Conservation (phyloP, 192 early-diverging fungal species). For the Lunasporangiospora selenospora region DNA sequence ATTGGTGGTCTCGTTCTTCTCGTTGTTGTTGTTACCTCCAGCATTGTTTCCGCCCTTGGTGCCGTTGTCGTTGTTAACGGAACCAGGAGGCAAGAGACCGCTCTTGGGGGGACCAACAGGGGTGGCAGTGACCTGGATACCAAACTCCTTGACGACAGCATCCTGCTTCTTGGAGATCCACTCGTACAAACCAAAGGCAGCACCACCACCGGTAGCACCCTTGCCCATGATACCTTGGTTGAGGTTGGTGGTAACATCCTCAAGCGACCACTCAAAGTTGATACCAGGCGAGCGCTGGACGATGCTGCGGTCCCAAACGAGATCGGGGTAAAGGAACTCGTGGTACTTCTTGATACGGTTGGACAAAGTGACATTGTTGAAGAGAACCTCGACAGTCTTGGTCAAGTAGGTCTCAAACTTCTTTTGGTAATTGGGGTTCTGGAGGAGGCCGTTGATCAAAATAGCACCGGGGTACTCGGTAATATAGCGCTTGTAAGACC, state of each 20-base stretch:
- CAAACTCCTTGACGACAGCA: slow-evolving; percentile 44
- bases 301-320: slow-evolving; percentile 55
- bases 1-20: background rate
- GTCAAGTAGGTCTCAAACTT: slow-evolving; percentile 53
- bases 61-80: background rate
- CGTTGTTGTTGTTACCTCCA: background rate
- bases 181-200: slow-evolving; percentile 49
- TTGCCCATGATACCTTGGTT: slow-evolving; percentile 17
- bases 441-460: slow-evolving; percentile 53
- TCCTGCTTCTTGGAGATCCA: slow-evolving; percentile 48
- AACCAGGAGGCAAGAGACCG: background rate
- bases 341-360: slow-evolving; percentile 48
- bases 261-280: slow-evolving; percentile 48
- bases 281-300: slow-evolving; percentile 54
- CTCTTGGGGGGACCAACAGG: slow-evolving; percentile 18
- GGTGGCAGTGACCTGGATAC: slow-evolving; percentile 16
- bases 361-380: slow-evolving; percentile 54
- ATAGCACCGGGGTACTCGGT: slow-evolving; percentile 32
- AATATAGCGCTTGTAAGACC: slow-evolving; percentile 49
- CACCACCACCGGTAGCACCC: slow-evolving; percentile 32
- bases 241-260: slow-evolving; percentile 45
- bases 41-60: background rate
- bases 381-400: slow-evolving; percentile 48
- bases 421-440: slow-evolving; percentile 35
- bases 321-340: slow-evolving; percentile 48